Base-by-base conservation (phyloP, 2,329 filamentous ascomycete species). In the Talaromyces pinophilus region DNA sequence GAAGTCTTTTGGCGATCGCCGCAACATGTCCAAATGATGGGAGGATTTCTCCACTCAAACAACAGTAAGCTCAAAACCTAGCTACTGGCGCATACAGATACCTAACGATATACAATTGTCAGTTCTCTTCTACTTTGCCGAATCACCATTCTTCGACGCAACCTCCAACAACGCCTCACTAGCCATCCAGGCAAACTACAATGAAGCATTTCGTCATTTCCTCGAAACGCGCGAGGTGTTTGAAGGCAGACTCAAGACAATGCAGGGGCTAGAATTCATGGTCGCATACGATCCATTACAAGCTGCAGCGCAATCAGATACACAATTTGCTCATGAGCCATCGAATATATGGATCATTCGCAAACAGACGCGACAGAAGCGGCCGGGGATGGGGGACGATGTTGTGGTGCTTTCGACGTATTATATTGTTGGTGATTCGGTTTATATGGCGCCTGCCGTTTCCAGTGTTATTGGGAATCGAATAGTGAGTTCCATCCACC, bases 111-210 rank as follows among this genome's bases (percentile, higher is more conserved):
- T 5, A 38, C 3, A 13, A 38, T 19, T 10, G 22, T 30, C 35
- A 86, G 82, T 89, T 52, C 82, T 88, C 64, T 86, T 85, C 72
- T 89, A 89, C 76, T 88, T 90, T 73, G 81, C 82, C 65, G 81
- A 85, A 70, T 87, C 86, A 1, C 86, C 85, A n/a, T 89, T 88
- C 79, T 88, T 87, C 75, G 87, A 89, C 68, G 76, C 79, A 28
- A 83, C 81, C 15, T 87, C 84, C 67, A 88, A 88, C 75, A 89
- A 89, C 76, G 83, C 84, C 68, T 81, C 85, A 10, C 77, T 86
- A 60, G 77, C 84, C 69, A 80, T 81, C 28, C 86, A 88, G 72
- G 80, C 82, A 13, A 81, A 77, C 67, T 79, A 79, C 69, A 82
- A 85, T 67, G 79, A 82, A 68, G 77, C 80, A 48, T 79, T 83